Conservation (phyloP, 2,329 filamentous ascomycete genomes). For the Alternaria ethzedia region DNA sequence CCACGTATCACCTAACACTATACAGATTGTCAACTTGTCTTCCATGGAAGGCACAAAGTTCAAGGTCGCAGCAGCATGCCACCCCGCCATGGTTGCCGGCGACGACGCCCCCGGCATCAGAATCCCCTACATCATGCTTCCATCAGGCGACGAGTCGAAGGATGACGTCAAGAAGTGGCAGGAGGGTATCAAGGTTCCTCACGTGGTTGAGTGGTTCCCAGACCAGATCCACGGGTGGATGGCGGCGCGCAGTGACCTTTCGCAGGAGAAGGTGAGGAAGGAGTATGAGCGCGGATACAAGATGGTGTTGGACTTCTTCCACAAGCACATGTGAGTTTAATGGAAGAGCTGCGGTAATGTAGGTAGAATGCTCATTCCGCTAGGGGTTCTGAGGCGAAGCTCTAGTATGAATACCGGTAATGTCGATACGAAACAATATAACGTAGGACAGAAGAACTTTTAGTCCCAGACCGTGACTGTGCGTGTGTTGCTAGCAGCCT, state of each 20-base stretch:
- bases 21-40: slow-evolving; percentile 64
- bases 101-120: slow-evolving; percentile 62
- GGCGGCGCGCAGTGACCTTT: slow-evolving; percentile 55
- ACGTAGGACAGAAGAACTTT: neutral
- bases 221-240: slow-evolving; percentile 57
- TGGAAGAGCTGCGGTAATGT: neutral
- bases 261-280: slow-evolving; percentile 55
- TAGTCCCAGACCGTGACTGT: neutral
- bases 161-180: slow-evolving; percentile 59
- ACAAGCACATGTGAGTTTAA: slow-evolving; percentile 58
- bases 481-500: neutral
- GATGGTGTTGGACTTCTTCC: slow-evolving; percentile 58
- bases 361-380: slow-evolving; percentile 19
- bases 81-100: slow-evolving; percentile 67
- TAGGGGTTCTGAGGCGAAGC: slow-evolving; percentile 26
- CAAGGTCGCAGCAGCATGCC: slow-evolving; percentile 63
- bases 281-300: slow-evolving; percentile 60
- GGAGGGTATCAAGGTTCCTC: slow-evolving; percentile 55
- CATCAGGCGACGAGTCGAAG: slow-evolving; percentile 63
- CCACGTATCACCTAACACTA: neutral
- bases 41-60: slow-evolving; percentile 60
- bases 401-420: slow-evolving; percentile 5
- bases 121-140: slow-evolving; percentile 64
- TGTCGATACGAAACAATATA: neutral
- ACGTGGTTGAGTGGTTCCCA: slow-evolving; percentile 57